Evolutionary conservation across 768 basidiomycete species (phyloP).

Genomic region (Gloeopeniophorella convolvens): DNA sequence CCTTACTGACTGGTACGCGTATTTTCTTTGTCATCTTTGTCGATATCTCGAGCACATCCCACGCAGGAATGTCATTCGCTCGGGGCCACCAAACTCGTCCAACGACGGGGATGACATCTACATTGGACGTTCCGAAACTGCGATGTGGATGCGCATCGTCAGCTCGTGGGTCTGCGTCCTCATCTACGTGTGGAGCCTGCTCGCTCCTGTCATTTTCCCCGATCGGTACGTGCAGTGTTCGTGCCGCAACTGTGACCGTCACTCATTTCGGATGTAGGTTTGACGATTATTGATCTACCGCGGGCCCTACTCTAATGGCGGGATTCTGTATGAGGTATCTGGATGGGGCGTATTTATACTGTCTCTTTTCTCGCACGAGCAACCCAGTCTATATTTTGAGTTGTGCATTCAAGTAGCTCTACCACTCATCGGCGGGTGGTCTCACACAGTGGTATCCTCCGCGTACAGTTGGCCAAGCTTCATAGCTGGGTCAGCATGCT

Average conservation of each 20-base stretch:
- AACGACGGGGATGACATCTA: constrained; percentile 70
- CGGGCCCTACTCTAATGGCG: neutral
- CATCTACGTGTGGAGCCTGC: constrained; percentile 78
- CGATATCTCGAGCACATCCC: neutral
- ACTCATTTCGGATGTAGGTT: constrained; percentile 8
- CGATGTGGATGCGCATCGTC: constrained; percentile 99
- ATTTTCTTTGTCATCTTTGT: constrained; percentile 2
- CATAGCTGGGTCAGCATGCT: no score
- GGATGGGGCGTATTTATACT: neutral
- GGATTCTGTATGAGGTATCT: neutral
- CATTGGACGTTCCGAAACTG: constrained; percentile 91
- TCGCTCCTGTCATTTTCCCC: constrained; percentile 87
- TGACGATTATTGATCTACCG: constrained; percentile 3
- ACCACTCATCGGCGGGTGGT: no score
- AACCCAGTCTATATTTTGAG: no score
- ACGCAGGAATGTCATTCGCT: constrained; percentile 67
- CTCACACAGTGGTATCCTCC: no score
- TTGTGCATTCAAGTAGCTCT: no score
- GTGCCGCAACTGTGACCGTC: neutral
- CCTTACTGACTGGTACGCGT: constrained; percentile 87
- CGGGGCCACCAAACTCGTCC: constrained; percentile 31
- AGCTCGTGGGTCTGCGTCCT: constrained; percentile 92
- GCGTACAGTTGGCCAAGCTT: no score
- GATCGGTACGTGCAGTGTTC: constrained; percentile 55
- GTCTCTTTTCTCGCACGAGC: neutral